Evolutionary conservation across 2,329 filamentous ascomycete species (phyloP).

Genomic region (Cladosporium sphaerospermum): DNA sequence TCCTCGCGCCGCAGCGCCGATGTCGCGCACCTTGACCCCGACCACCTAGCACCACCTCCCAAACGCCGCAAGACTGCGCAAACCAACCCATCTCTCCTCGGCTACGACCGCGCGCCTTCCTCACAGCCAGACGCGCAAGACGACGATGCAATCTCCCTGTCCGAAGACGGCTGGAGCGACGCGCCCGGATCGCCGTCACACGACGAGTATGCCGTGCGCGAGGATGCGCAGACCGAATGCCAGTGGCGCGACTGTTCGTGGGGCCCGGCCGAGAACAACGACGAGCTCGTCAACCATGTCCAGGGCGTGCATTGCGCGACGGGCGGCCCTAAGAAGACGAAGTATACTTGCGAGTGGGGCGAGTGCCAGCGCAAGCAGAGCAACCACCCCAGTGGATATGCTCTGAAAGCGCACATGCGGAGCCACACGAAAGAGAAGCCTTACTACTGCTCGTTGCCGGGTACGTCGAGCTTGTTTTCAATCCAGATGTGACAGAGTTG

Average conservation of each 20-base stretch:
- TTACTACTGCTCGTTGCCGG: slow-evolving; percentile 91
- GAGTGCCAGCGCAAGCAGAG: slow-evolving; percentile 84
- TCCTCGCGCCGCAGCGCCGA: slow-evolving; percentile 41
- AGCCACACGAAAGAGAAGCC: slow-evolving; percentile 98
- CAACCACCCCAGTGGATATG: slow-evolving; percentile 91
- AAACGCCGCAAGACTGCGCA: slow-evolving; percentile 35
- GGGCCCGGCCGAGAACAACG: slow-evolving; percentile 45
- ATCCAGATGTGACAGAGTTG: neutral
- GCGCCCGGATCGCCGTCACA: slow-evolving; percentile 51
- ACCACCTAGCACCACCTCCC: slow-evolving; percentile 26
- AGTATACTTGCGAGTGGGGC: slow-evolving; percentile 97
- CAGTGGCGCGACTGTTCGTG: slow-evolving; percentile 47
- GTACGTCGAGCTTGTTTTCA: slow-evolving; percentile 43
- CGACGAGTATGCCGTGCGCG: slow-evolving; percentile 35
- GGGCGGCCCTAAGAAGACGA: slow-evolving; percentile 68
- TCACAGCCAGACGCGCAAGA: slow-evolving; percentile 34
- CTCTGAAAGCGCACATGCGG: slow-evolving; percentile 92
- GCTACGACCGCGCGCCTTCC: slow-evolving; percentile 27
- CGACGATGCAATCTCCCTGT: slow-evolving; percentile 57
- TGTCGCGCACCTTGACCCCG: slow-evolving; percentile 28
- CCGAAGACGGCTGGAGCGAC: slow-evolving; percentile 81
- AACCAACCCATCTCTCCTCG: slow-evolving; percentile 16
- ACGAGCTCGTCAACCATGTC: slow-evolving; percentile 46
- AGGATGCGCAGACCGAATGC: slow-evolving; percentile 40
- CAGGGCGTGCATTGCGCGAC: slow-evolving; percentile 87